A percentile compares a stretch with the other conserved stretches of the same genome.
These are phyloP conservation scores for Corymbia citriodora DNA, from an alignment of 441 rosid genomes.

Conservation along the genomic window DNA sequence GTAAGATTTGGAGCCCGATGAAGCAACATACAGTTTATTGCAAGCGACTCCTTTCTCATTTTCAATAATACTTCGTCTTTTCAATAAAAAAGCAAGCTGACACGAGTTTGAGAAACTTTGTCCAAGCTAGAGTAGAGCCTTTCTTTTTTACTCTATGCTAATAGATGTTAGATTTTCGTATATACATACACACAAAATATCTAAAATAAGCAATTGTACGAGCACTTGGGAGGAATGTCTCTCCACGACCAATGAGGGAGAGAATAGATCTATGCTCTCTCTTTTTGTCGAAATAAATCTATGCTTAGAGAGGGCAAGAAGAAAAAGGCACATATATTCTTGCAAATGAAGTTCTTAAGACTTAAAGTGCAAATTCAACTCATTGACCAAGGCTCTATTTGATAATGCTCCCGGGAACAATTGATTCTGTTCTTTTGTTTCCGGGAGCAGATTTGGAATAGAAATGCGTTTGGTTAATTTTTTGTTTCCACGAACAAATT, in stretches of 20 bases:
- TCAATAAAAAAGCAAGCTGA: neutral
- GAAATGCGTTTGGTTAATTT: no score
- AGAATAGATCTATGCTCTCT: neutral
- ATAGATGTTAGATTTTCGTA: neutral
- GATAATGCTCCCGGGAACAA: no score
- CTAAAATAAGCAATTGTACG: neutral
- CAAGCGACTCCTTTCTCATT: neutral
- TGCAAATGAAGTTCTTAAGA: neutral
- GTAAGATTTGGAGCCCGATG: neutral
- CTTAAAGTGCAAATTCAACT: neutral
- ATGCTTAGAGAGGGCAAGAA: neutral
- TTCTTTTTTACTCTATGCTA: accelerated
- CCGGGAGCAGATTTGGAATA: no score
- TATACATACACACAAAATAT: neutral
- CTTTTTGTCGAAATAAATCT: no score
- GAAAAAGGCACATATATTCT: neutral
- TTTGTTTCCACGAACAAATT: no score
- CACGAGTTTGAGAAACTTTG: accelerated
- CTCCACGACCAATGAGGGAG: neutral
- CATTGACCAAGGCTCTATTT: neutral
- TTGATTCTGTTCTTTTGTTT: no score
- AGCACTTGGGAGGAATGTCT: neutral
- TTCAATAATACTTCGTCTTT: neutral
- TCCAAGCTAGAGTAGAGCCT: accelerated
- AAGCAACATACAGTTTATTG: neutral